Evolutionary conservation across 208 protist species (phyloP).

Genomic region (Wallacemonas collosoma): DNA sequence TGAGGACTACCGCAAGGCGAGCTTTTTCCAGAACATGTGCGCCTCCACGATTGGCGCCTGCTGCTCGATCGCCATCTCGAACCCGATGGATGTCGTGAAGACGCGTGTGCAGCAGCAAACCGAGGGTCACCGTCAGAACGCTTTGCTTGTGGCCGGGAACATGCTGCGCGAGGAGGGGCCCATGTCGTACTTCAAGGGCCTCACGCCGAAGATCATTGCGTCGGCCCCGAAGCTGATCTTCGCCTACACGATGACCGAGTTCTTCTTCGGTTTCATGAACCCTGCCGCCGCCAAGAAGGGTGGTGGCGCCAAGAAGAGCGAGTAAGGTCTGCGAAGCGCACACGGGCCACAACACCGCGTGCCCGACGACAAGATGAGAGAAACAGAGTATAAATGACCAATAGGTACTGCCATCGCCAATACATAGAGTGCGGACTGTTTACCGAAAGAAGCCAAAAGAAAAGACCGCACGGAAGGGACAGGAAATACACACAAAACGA

Average conservation of each 20-base stretch:
- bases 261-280: constrained; percentile 73
- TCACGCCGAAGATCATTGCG: constrained; percentile 86
- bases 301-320: background rate
- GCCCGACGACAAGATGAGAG: too few relatives aligned
- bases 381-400: too few relatives aligned
- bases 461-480: too few relatives aligned
- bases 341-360: too few relatives aligned
- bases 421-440: too few relatives aligned
- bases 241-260: constrained; percentile 87
- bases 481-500: too few relatives aligned
- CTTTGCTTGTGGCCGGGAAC: constrained; percentile 34
- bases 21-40: constrained; percentile 86
- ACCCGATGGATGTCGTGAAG: constrained; percentile 94
- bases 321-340: background rate
- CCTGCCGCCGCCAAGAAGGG: constrained; percentile 13
- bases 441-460: too few relatives aligned
- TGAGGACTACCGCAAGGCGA: constrained; percentile 75
- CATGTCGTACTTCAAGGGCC: constrained; percentile 88
- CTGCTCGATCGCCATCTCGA: constrained; percentile 83
- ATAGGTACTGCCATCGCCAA: too few relatives aligned
- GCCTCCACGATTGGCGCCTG: constrained; percentile 82
- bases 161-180: constrained; percentile 83
- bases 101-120: constrained; percentile 89
- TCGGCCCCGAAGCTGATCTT: constrained; percentile 86
- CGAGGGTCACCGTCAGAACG: constrained; percentile 49